Base-by-base conservation (phyloP, 2,329 filamentous ascomycete genomes). In the Coniella vitis region DNA sequence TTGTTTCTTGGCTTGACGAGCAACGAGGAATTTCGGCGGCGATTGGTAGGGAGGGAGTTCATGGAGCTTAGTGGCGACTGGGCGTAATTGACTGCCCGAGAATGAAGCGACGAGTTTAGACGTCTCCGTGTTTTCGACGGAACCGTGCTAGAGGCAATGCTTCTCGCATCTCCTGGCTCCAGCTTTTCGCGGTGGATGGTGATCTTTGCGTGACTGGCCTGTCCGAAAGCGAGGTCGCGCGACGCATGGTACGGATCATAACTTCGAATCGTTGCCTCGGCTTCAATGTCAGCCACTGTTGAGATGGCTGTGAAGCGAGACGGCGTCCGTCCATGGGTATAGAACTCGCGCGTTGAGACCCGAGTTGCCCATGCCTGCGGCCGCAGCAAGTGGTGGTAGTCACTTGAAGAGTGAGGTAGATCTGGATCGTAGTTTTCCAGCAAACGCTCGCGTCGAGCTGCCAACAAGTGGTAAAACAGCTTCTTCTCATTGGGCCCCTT, bases 181-280 rank as follows among this genome's bases (percentile, higher is more conserved):
- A 55, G 53, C 52, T 61, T 62, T 48, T 49, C 47, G 20, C 81
- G 78, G 58, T 89, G 84, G 41, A 93, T 73, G 0, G 80, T 81
- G 45, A 90, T 78, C 57, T 81, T 86, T 25, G 83, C 75, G 57
- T 82, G 81, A 52, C 82, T 77, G 7, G 71, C 73, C 44, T 80
- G 74, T 0, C 58, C 60, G 7, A 63, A 60, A 32, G 70, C 65
- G 34, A 71, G 64, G 42, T 71, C 63, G 7, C 76, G 74, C 3
- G 85, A 89, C 4, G 86, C 81, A 59, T 87, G 80, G 63, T 86
- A 95, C 0, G 90, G 89, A 63, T 95, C 90, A 58, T 95, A 95
- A 64, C 85, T 93, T 54, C 78, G 64, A 10, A 74, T 61, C 0
- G 73, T 78, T 8, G 70, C 74, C 17, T 61, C 57, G 7, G 76